These are phyloP conservation scores for Paragyromitra xinjiangensis DNA, from an alignment of 495 filamentous ascomycete genomes.

Conservation along the genomic window DNA sequence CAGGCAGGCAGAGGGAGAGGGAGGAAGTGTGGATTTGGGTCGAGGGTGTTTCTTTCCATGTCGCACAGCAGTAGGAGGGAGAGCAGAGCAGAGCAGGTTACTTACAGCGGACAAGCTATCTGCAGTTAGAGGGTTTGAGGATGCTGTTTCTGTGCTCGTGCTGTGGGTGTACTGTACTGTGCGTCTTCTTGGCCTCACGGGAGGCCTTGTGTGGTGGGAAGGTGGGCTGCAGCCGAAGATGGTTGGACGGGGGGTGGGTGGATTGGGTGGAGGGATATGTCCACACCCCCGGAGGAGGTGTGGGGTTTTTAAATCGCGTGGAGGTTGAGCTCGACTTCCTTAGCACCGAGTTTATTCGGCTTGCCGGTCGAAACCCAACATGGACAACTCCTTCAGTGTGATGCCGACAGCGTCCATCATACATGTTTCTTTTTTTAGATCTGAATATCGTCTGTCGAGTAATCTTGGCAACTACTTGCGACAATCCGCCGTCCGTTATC, in stretches of 20 bases:
- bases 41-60: slow-evolving; percentile 39
- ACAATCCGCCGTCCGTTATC: slow-evolving; percentile 5
- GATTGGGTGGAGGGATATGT: slow-evolving; percentile 19
- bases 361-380: slow-evolving; percentile 35
- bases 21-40: slow-evolving; percentile 25
- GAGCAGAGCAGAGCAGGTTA: slow-evolving; percentile 44
- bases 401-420: slow-evolving; percentile 25
- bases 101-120: slow-evolving; percentile 49
- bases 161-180: slow-evolving; percentile 43
- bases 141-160: slow-evolving; percentile 53
- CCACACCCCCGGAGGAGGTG: slow-evolving; percentile 10
- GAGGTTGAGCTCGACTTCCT: slow-evolving; percentile 39
- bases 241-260: slow-evolving; percentile 24
- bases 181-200: slow-evolving; percentile 50
- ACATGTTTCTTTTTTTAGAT: slow-evolving; percentile 18
- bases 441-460: neutral
- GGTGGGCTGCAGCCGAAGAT: slow-evolving; percentile 44
- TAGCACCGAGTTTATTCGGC: slow-evolving; percentile 43
- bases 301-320: slow-evolving; percentile 48
- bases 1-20: neutral
- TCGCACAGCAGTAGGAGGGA: slow-evolving; percentile 29
- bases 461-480: slow-evolving; percentile 26
- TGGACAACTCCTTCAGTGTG: slow-evolving; percentile 24
- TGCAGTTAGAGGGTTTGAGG: slow-evolving; percentile 47
- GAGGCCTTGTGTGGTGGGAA: slow-evolving; percentile 43